A percentile compares a stretch with the other conserved stretches of the same genome.
Conservation (phyloP, 1,284 basidiomycete genomes). For the Sphagnurus paluster region DNA sequence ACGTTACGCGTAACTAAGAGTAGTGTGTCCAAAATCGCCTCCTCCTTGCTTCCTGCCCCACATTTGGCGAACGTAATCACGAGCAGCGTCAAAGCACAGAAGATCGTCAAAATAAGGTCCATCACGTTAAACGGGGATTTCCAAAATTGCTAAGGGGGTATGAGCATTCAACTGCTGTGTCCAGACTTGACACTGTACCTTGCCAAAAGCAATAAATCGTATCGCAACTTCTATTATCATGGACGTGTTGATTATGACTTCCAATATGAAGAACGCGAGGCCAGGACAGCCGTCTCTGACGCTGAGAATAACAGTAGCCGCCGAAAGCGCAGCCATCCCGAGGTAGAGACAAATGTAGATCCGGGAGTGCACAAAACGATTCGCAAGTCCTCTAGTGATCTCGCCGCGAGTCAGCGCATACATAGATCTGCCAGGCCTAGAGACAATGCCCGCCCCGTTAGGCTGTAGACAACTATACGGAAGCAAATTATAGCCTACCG, state of each 20-base stretch:
- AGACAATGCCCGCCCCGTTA: no score
- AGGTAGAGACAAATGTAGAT: slow-evolving; percentile 86
- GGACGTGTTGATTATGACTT: slow-evolving; percentile 85
- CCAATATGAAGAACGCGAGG: slow-evolving; percentile 84
- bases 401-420: slow-evolving; percentile 79
- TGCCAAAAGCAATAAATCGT: slow-evolving; percentile 87
- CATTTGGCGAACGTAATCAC: slow-evolving; percentile 84
- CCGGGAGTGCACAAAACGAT: slow-evolving; percentile 82
- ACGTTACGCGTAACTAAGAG: slow-evolving; percentile 88
- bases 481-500: slow-evolving; percentile 15
- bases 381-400: slow-evolving; percentile 78
- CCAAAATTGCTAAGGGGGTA: slow-evolving; percentile 83
- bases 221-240: slow-evolving; percentile 94
- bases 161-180: not conserved
- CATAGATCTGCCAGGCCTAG: slow-evolving; percentile 72
- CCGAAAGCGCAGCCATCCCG: slow-evolving; percentile 85
- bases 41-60: slow-evolving; percentile 76
- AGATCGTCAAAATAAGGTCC: slow-evolving; percentile 81
- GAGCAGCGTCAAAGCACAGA: slow-evolving; percentile 86
- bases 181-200: slow-evolving; percentile 50
- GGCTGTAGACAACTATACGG: slow-evolving; percentile 5
- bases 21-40: slow-evolving; percentile 89
- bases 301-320: slow-evolving; percentile 89
- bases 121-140: slow-evolving; percentile 88
- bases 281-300: slow-evolving; percentile 78